Evolutionary conservation across 2,329 filamentous ascomycete genomes (phyloP), one percentile per base, ranked within the genome.

Genomic region (Talaromyces sp.): DNA sequence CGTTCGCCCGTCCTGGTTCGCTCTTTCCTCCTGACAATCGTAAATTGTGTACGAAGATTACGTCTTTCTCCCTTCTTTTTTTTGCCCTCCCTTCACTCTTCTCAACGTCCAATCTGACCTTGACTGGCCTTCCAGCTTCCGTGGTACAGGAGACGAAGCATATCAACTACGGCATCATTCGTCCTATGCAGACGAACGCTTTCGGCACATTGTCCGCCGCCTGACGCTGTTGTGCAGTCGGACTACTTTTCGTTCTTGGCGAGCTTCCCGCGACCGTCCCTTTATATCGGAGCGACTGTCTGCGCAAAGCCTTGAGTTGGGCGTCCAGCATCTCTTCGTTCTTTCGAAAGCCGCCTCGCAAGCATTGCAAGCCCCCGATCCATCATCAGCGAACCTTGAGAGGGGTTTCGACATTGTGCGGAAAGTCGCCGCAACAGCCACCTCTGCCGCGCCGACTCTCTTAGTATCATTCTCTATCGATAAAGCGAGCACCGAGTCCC

Each of bases 11-110:
- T 35, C 39, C 33, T 52, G 21, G 58, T 31, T 54, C 58, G 48
- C 33, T 60, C 48, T 16, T 40, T 28, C 33, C 58, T 54, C 11
- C 50, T 54, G 50, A 54, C 21, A 39, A 35, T 28, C 48, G 52
- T n/a, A 39, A 23, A 60, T n/a, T n/a, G n/a, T n/a, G n/a, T n/a
- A n/a, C n/a, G n/a, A n/a, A n/a, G n/a, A n/a, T 60, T 61, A 61
- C 48, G 60, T 61, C 60, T 52, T 48, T 54, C 44, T 54, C 48
- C 42, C 37, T 60, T 33, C 31, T 54, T 37, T 35, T 25, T 37
- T n/a, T n/a, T n/a, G n/a, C 33, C 58, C 44, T 23, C 33, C 54
- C 44, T 40, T 42, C 46, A 39, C 44, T 23, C 33, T 60, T 33
- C 18, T 42, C 46, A 39, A 31, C 46, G 23, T 18, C 28, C 31